These are phyloP conservation scores for Rhinocladiella mackenziei DNA, from an alignment of 2,329 filamentous ascomycete genomes.

Conservation along the genomic window DNA sequence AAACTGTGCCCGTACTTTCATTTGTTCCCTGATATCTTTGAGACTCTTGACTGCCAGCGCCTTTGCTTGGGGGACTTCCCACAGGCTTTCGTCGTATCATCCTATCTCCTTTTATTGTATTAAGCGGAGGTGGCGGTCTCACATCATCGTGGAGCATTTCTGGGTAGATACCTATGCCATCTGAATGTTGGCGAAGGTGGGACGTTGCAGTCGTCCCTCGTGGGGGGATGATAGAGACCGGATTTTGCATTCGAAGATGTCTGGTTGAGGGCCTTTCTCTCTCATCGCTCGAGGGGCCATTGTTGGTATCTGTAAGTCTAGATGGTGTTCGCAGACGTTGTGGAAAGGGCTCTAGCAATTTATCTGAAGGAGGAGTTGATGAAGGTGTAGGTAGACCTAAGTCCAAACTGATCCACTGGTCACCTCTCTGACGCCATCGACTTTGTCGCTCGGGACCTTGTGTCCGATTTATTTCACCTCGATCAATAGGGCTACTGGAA, in stretches of 20 bases:
- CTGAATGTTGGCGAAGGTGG: not conserved
- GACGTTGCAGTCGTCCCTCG: not conserved
- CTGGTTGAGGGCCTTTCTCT: not conserved
- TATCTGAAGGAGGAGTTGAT: slow-evolving; percentile 11
- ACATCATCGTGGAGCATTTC: not conserved
- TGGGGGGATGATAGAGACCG: not conserved
- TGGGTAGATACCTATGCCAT: not conserved
- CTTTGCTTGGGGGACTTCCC: slow-evolving; percentile 18
- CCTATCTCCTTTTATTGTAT: slow-evolving; percentile 1
- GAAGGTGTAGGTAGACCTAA: slow-evolving; percentile 29
- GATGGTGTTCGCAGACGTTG: slow-evolving; percentile 12
- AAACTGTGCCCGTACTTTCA: slow-evolving; percentile 24
- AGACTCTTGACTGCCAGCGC: not conserved
- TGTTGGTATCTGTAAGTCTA: slow-evolving; percentile 7
- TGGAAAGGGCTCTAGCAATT: slow-evolving; percentile 6
- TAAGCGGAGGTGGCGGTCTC: not conserved
- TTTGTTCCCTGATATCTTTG: slow-evolving; percentile 3
- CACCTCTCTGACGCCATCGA: slow-evolving; percentile 36
- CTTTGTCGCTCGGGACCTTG: slow-evolving; percentile 15
- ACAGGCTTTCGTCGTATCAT: slow-evolving; percentile 25
- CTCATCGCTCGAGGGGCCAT: not conserved
- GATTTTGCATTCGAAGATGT: not conserved
- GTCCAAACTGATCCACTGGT: slow-evolving; percentile 37
- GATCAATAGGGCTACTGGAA: slow-evolving; percentile 26
- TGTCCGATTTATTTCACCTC: slow-evolving; percentile 16